Evolutionary conservation across 192 early-diverging fungal species (phyloP).

Genomic region (Radiomyces spectabilis): DNA sequence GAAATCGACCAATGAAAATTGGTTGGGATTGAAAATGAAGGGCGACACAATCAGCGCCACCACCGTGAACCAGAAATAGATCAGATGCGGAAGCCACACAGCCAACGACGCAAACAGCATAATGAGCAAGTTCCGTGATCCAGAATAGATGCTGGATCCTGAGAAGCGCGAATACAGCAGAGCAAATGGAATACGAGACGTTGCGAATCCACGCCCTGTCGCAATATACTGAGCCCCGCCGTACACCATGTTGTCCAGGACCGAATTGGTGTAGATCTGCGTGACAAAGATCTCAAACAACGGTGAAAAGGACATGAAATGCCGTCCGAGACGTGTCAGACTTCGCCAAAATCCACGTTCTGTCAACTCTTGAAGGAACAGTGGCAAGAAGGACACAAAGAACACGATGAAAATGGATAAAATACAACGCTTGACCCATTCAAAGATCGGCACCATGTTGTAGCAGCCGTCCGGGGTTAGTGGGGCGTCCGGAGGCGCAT

Average conservation of each 20-base stretch:
- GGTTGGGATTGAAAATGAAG: constrained; percentile 86
- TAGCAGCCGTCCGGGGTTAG: constrained; percentile 54
- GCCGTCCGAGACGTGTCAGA: constrained; percentile 64
- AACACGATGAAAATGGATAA: constrained; percentile 76
- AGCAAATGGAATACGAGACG: constrained; percentile 65
- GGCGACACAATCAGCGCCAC: constrained; percentile 71
- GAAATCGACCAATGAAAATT: constrained; percentile 75
- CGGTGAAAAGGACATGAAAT: constrained; percentile 75
- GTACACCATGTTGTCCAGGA: constrained; percentile 71
- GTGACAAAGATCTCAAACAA: constrained; percentile 85
- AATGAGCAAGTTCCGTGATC: constrained; percentile 59
- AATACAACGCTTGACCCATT: constrained; percentile 79
- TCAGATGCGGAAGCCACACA: constrained; percentile 63
- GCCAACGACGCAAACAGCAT: constrained; percentile 67
- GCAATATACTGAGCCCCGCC: constrained; percentile 82
- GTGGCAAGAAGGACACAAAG: constrained; percentile 72
- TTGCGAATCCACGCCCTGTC: constrained; percentile 81
- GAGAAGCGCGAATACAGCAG: constrained; percentile 72
- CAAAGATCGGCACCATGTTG: constrained; percentile 63
- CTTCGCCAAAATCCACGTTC: constrained; percentile 74
- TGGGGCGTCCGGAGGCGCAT: constrained; percentile 34
- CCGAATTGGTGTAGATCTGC: constrained; percentile 75
- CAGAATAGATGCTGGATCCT: constrained; percentile 68
- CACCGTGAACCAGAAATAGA: constrained; percentile 81
- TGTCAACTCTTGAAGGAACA: constrained; percentile 78